Conservation (phyloP, 108 stramenopile species). For the Nitzschia palea region DNA sequence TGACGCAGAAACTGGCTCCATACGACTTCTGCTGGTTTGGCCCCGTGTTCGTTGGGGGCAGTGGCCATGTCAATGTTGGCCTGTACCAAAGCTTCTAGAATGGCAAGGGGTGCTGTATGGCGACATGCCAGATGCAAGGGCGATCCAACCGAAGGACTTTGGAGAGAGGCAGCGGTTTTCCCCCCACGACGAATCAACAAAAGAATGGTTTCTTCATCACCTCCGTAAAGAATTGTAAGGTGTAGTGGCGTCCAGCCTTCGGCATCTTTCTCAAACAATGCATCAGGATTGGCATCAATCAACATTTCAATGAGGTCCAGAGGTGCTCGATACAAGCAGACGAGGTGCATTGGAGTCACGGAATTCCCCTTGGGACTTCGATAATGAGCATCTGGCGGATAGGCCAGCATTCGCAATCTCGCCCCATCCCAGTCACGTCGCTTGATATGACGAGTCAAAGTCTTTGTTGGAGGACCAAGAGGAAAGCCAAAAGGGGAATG, state of each 20-base stretch:
- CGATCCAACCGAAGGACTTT: constrained; percentile 25
- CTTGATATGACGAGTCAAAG: constrained; percentile 9
- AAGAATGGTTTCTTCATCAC: background rate
- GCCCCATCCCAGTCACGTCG: constrained; percentile 25
- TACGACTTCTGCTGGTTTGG: constrained; percentile 16
- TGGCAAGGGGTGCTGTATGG: constrained; percentile 16
- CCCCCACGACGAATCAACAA: constrained; percentile 14
- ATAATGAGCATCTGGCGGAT: constrained; percentile 15
- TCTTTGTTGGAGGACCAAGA: constrained; percentile 9
- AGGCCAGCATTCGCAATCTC: background rate
- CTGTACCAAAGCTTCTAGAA: constrained; percentile 15
- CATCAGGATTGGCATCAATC: constrained; percentile 19
- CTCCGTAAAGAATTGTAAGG: constrained; percentile 18
- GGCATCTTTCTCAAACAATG: constrained; percentile 6
- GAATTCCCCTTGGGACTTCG: background rate
- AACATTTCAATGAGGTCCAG: constrained; percentile 17
- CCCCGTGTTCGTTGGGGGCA: constrained; percentile 5
- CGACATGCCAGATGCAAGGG: constrained; percentile 29
- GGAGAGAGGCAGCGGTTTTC: constrained; percentile 6
- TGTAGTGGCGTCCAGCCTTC: constrained; percentile 29
- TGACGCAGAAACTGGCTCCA: constrained; percentile 9
- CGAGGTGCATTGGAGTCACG: constrained; percentile 14
- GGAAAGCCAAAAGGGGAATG: background rate
- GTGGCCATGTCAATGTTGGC: constrained; percentile 16
- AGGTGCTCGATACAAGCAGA: constrained; percentile 17